Evolutionary conservation across 768 basidiomycete genomes (phyloP).

Genomic region (Termitomyces bulborhizus): DNA sequence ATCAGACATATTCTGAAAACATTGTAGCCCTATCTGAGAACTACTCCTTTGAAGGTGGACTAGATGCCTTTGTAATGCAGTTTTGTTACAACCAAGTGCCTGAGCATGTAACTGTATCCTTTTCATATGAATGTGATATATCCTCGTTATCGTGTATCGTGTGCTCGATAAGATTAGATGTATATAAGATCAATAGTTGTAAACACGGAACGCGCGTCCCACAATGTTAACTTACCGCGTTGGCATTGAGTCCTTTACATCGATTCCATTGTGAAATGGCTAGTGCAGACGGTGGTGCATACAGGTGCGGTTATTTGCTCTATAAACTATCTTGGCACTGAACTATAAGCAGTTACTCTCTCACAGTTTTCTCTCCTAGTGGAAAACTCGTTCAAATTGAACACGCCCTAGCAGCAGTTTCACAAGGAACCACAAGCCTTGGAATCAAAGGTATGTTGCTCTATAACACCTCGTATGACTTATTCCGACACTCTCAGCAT

Average conservation of each 20-base stretch:
- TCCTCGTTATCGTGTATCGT: too few species aligned
- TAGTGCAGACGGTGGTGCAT: constrained; percentile 76
- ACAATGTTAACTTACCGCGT: background rate
- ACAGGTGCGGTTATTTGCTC: constrained; percentile 41
- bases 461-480: constrained; percentile 9
- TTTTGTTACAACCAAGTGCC: background rate
- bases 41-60: constrained; percentile 50
- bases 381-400: constrained; percentile 99
- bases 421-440: constrained; percentile 92
- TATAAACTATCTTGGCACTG: constrained; percentile 9
- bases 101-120: background rate
- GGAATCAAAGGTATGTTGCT: constrained; percentile 88
- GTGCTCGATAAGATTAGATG: background rate
- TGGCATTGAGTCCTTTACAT: constrained; percentile 4
- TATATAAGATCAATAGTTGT: constrained; percentile 6
- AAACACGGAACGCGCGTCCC: constrained; percentile 20
- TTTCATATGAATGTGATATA: background rate
- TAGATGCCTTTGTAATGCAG: constrained; percentile 7
- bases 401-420: constrained; percentile 95
- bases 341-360: constrained; percentile 70
- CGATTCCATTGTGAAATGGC: constrained; percentile 44
- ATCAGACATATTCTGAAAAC: constrained; percentile 1
- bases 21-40: constrained; percentile 80
- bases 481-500: constrained; percentile 45
- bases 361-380: constrained; percentile 98